These are phyloP conservation scores for Malus asiatica DNA, from an alignment of 306 rosid genomes.

Conservation along the genomic window DNA sequence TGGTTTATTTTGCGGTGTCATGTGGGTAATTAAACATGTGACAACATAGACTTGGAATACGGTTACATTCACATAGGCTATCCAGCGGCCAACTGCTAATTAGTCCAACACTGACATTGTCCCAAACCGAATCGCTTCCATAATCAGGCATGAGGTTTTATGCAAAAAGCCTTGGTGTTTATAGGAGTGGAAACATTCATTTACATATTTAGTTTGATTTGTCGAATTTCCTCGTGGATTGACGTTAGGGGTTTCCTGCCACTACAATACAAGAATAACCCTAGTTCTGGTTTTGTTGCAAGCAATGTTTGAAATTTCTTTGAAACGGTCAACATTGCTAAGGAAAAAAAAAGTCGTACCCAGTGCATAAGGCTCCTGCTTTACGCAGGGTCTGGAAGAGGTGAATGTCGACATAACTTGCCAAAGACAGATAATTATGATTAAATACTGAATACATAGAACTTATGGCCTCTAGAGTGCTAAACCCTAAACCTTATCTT, in stretches of 20 bases:
- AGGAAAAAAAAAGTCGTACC: too few species aligned
- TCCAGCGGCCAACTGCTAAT: background rate
- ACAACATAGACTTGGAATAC: background rate
- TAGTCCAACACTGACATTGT: too few species aligned
- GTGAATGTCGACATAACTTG: too few species aligned
- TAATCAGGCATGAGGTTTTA: background rate
- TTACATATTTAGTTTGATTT: too few species aligned
- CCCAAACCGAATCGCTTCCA: background rate
- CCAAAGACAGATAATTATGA: background rate
- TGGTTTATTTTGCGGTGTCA: too few species aligned
- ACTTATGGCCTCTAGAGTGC: background rate
- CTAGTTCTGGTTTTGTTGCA: background rate
- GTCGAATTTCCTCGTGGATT: background rate
- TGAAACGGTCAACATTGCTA: too few species aligned
- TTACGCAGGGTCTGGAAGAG: too few species aligned
- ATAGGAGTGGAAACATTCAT: background rate
- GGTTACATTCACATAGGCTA: too few species aligned
- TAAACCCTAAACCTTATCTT: background rate
- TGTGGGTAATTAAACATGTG: background rate
- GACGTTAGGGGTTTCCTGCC: too few species aligned
- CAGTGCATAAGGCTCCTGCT: too few species aligned
- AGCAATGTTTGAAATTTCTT: too few species aligned
- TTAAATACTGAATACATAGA: background rate
- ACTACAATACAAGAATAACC: too few species aligned
- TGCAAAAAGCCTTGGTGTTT: background rate